These are phyloP conservation scores for Epichloe typhina DNA, from an alignment of 2,329 filamentous ascomycete species.

Conservation along the genomic window DNA sequence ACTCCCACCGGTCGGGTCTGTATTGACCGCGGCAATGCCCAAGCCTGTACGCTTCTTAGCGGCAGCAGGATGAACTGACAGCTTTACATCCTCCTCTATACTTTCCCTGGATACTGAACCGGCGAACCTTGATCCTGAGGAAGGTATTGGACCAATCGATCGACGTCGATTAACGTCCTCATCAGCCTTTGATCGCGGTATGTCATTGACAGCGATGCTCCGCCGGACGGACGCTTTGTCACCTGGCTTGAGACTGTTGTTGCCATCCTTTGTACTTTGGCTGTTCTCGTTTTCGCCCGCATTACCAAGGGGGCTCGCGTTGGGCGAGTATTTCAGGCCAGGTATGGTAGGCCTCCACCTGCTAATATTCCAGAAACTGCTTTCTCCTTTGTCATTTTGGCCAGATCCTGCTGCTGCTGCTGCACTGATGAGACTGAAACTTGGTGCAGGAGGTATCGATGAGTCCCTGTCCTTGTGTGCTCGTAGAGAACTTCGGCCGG, in stretches of 20 bases:
- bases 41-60: conserved; percentile 21
- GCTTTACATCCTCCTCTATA: conserved; percentile 8
- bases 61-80: not conserved
- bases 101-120: conserved; percentile 11
- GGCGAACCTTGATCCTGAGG: conserved; percentile 10
- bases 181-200: conserved; percentile 13
- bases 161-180: conserved; percentile 16
- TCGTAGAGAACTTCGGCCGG: conserved; percentile 14
- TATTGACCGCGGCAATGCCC: conserved; percentile 19
- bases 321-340: conserved; percentile 18
- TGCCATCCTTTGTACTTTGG: conserved; percentile 14
- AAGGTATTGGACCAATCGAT: conserved; percentile 15
- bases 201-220: conserved; percentile 18
- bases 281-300: conserved; percentile 4
- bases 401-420: conserved; percentile 18
- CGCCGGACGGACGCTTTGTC: conserved; percentile 18
- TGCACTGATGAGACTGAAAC: conserved; percentile 34
- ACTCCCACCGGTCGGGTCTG: conserved; percentile 13
- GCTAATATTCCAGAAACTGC: conserved; percentile 43
- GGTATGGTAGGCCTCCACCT: conserved; percentile 35
- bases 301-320: conserved; percentile 12
- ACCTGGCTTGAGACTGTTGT: conserved; percentile 19
- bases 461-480: conserved; percentile 13
- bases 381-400: conserved; percentile 28
- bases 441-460: conserved; percentile 36